Conservation (phyloP, 805 yeast genomes). For the Wickerhamiella brachini region DNA sequence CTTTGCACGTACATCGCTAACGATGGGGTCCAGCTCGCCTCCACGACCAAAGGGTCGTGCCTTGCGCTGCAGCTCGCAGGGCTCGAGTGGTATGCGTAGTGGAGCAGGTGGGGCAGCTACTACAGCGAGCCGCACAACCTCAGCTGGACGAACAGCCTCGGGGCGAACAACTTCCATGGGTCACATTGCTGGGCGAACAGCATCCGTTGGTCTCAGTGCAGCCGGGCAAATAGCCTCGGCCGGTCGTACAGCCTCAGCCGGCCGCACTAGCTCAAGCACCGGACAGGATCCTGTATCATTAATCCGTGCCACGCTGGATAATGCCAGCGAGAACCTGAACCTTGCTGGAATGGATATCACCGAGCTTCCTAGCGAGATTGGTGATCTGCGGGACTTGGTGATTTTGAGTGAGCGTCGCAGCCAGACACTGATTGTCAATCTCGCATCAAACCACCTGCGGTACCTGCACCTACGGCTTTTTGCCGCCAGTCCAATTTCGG, state of each 20-base stretch:
- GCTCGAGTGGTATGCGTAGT: no score
- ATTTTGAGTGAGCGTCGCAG: constrained; percentile 12
- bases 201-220: no score
- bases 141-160: not conserved
- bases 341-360: constrained; percentile 17
- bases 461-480: constrained; percentile 22
- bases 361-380: constrained; percentile 24
- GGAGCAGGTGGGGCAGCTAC: no score
- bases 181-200: no score
- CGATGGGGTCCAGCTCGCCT: not conserved
- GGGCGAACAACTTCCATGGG: not conserved
- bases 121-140: no score
- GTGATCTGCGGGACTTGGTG: constrained; percentile 23
- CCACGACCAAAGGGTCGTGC: not conserved
- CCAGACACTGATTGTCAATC: constrained; percentile 20
- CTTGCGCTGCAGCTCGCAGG: no score
- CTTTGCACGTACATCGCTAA: not conserved
- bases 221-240: not conserved
- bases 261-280: not conserved
- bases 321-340: constrained; percentile 3
- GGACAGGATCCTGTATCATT: not conserved
- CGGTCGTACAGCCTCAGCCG: not conserved
- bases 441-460: constrained; percentile 21
- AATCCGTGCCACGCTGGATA: not conserved
- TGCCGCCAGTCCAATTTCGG: constrained; percentile 23